These are phyloP conservation scores for Lentinula raphanica DNA, from an alignment of 768 basidiomycete genomes.

Conservation along the genomic window DNA sequence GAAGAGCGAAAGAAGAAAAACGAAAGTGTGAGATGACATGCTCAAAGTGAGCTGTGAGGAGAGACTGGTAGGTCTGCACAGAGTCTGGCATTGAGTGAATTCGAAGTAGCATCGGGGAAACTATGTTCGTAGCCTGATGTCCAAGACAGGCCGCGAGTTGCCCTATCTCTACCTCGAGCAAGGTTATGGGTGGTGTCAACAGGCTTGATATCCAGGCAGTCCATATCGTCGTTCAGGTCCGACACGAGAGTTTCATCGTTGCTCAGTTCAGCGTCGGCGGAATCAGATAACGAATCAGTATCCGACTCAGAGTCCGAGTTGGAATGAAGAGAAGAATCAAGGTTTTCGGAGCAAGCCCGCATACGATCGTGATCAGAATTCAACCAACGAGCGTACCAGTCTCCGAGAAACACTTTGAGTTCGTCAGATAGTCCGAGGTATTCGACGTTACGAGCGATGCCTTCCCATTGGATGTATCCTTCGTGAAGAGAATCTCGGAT, in stretches of 20 bases:
- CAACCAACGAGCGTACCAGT: conserved; percentile 69
- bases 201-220: background rate
- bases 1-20: background rate
- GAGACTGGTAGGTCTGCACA: background rate
- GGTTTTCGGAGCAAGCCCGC: background rate
- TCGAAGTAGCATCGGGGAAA: background rate
- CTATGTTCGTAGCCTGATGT: background rate
- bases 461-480: conserved; percentile 75
- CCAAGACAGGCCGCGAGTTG: conserved; percentile 7
- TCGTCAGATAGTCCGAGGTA: conserved; percentile 75
- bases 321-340: background rate
- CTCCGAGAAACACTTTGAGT: conserved; percentile 71
- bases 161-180: conserved; percentile 1
- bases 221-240: background rate
- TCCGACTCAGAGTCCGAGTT: background rate
- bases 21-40: background rate
- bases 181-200: background rate
- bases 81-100: background rate
- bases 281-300: conserved; percentile 2
- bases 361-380: conserved; percentile 25
- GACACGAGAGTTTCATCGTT: background rate
- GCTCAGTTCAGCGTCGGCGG: conserved; percentile 6
- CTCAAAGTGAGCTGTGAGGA: background rate
- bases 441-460: conserved; percentile 83
- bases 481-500: conserved; percentile 66